Conservation (phyloP, 331 rosid species). For the Spiraea crenata region DNA sequence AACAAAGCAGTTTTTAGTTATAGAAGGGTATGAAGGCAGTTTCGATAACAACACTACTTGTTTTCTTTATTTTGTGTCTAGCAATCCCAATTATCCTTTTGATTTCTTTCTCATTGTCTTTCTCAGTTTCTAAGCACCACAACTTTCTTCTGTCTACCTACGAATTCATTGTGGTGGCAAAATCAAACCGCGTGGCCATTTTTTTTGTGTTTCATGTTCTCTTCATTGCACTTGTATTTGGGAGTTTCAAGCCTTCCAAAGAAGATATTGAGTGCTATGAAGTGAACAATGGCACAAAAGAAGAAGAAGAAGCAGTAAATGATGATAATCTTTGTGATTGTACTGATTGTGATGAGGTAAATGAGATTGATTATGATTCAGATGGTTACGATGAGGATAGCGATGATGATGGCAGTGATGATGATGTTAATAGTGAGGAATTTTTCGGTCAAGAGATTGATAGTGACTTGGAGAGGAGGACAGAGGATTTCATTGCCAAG, state of each 20-base stretch:
- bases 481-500: slow-evolving; percentile 34
- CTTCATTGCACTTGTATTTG: slow-evolving; percentile 8
- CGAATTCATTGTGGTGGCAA: slow-evolving; percentile 17
- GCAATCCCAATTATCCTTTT: slow-evolving; percentile 9
- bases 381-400: slow-evolving; percentile 25
- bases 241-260: slow-evolving; percentile 18
- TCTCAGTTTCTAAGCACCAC: slow-evolving; percentile 19
- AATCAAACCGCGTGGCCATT: slow-evolving; percentile 18
- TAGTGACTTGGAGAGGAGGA: slow-evolving; percentile 25
- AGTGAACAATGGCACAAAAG: background rate
- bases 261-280: slow-evolving; percentile 10
- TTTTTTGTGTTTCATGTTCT: slow-evolving; percentile 25
- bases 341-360: background rate
- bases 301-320: background rate
- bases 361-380: background rate
- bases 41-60: slow-evolving; percentile 1
- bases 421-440: slow-evolving; percentile 6
- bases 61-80: slow-evolving; percentile 2
- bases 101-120: background rate
- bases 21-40: slow-evolving; percentile 14
- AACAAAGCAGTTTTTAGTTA: background rate
- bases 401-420: slow-evolving; percentile 10
- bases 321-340: slow-evolving; percentile 1
- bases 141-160: slow-evolving; percentile 16
- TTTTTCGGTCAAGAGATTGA: slow-evolving; percentile 12